A percentile compares a stretch with the other conserved stretches of the same genome.
These are phyloP conservation scores for Aspergillus sparsus DNA, from an alignment of 495 filamentous ascomycete species.

Conservation along the genomic window DNA sequence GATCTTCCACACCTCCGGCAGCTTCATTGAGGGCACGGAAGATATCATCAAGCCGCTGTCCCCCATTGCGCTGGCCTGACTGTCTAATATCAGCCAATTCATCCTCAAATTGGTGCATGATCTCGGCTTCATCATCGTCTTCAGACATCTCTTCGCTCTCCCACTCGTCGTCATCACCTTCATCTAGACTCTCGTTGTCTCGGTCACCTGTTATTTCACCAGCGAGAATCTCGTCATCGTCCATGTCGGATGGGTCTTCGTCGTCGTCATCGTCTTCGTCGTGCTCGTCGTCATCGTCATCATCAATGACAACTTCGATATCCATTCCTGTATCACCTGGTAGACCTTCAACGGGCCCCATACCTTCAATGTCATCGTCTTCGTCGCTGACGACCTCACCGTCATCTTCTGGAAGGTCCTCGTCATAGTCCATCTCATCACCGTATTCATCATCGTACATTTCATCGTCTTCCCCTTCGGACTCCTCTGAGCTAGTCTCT, in stretches of 20 bases:
- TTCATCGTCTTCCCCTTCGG: conserved; percentile 75
- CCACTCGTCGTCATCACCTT: conserved; percentile 61
- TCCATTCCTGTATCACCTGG: conserved; percentile 74
- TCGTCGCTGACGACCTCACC: conserved; percentile 88
- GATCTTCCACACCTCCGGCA: conserved; percentile 39
- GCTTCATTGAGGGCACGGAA: conserved; percentile 48
- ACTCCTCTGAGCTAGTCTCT: conserved; percentile 64
- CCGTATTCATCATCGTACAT: conserved; percentile 84
- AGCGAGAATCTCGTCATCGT: conserved; percentile 54
- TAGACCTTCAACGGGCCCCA: conserved; percentile 84
- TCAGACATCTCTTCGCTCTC: conserved; percentile 59
- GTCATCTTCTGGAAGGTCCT: conserved; percentile 72
- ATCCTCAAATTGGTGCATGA: conserved; percentile 51
- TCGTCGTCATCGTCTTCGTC: conserved; percentile 71
- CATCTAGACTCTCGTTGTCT: conserved; percentile 62
- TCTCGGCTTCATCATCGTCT: conserved; percentile 57
- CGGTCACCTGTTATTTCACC: conserved; percentile 62
- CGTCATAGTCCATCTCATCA: conserved; percentile 89
- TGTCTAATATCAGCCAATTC: conserved; percentile 65
- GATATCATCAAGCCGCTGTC: conserved; percentile 47
- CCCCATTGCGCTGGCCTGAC: conserved; percentile 64
- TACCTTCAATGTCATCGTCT: conserved; percentile 59
- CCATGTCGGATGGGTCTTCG: conserved; percentile 56
- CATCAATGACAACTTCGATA: conserved; percentile 83
- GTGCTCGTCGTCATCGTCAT: conserved; percentile 61